Conservation (phyloP, 345 rosid species). For the Cardamine occulta region DNA sequence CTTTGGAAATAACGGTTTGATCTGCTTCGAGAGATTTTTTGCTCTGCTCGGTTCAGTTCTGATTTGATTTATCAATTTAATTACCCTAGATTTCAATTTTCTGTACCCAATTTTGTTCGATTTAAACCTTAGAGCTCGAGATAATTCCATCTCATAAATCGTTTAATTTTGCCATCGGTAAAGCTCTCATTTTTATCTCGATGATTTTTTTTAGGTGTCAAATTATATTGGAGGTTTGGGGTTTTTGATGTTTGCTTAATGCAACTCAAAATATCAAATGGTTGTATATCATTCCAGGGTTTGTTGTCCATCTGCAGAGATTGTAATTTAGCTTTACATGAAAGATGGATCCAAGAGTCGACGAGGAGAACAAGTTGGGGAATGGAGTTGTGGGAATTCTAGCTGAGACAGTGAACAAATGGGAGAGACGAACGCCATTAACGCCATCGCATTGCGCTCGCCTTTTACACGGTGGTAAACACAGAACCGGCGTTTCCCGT, state of each 20-base stretch:
- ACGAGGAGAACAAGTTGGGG: slow-evolving; percentile 58
- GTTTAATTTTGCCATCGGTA: background rate
- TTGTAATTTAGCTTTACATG: background rate
- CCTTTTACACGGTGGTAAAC: slow-evolving; percentile 72
- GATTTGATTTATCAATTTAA: background rate
- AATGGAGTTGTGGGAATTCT: slow-evolving; percentile 90
- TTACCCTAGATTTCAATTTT: background rate
- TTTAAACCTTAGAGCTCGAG: background rate
- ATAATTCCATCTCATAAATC: background rate
- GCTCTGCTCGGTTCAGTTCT: background rate
- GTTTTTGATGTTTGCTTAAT: background rate
- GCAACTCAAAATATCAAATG: background rate
- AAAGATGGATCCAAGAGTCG: slow-evolving; percentile 25
- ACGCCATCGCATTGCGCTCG: slow-evolving; percentile 92
- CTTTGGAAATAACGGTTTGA: no score
- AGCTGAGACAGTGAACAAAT: slow-evolving; percentile 76
- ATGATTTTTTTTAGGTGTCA: no score
- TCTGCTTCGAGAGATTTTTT: no score
- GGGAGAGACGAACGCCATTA: slow-evolving; percentile 93
- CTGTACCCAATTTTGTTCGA: background rate
- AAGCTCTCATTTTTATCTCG: background rate
- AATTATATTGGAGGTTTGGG: background rate
- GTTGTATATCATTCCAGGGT: background rate
- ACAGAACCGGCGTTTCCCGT: slow-evolving; percentile 70
- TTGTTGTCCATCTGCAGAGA: slow-evolving; percentile 10